Base-by-base conservation (phyloP, 225 moss, liverwort and hornwort genomes). In the Lunularia cruciata region DNA sequence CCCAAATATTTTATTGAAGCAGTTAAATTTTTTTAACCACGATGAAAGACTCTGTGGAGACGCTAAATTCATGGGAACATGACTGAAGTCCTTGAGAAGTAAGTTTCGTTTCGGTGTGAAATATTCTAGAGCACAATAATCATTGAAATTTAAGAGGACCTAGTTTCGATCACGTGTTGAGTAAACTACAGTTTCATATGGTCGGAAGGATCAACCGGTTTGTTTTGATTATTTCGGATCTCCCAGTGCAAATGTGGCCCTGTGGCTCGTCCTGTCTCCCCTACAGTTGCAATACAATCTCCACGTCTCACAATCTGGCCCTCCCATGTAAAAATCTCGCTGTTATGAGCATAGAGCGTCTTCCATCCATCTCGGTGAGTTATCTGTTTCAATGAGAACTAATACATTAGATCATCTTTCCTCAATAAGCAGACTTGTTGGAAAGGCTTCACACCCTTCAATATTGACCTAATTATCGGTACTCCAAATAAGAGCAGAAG, bases 171-270 rank as follows among this genome's bases (percentile, higher is more conserved):
- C 13, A 0, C 13, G 6, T 10, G 62, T 18, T 12, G 8, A 6
- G 3, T 28, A 45, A 20, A 53, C 46, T 73, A 78, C 20, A 78
- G 57, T 16, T 42, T 57, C 27, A 78, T 59, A 43, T 78, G 73
- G 62, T 62, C 59, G 19, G 73, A 67, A 20, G 78, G 78, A 62
- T 78, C 69, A 6, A 78, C 63, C 6, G 73, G 69, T 62, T 68
- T 73, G 26, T 72, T 67, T 11, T 54, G 51, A 25, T 67, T 57
- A 62, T 78, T 69, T 15, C 78, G 62, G 23, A 78, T 78, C 62
- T 78, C 78, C 78, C 78, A 78, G 45, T 78, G 78, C 52, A 78
- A 62, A 25, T 78, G 78, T 12, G 78, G 78, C 14, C 78, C 73
- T 6, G 78, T 78, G 23, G 78, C 78, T 62, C 68, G 20, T 60